phyloP scores from a whole-genome alignment of 768 basidiomycete genomes.

The Mycena venus region DNA sequence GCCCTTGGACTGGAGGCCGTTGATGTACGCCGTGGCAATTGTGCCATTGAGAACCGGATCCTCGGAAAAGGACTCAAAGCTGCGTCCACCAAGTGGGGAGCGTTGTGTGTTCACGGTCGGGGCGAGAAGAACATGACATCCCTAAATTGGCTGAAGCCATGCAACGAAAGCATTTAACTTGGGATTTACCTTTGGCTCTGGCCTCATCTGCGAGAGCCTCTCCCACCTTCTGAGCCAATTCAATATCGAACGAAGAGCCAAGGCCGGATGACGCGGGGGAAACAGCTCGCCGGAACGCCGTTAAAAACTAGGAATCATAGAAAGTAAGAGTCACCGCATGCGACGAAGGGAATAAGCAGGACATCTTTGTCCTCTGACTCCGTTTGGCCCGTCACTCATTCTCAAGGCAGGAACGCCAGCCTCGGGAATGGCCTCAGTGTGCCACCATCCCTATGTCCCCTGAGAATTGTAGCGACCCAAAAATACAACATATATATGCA shows the following conservation, averaged over 20 bases:
- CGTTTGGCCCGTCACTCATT: constrained; percentile 66
- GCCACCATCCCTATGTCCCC: constrained; percentile 59
- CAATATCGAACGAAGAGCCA: constrained; percentile 68
- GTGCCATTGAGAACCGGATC: constrained; percentile 70
- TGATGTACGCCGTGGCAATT: constrained; percentile 72
- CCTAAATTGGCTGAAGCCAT: constrained; percentile 35
- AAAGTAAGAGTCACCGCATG: constrained; percentile 52
- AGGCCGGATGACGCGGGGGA: constrained; percentile 70
- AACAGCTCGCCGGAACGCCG: constrained; percentile 67
- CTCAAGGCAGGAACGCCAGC: constrained; percentile 57
- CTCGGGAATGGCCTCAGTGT: constrained; percentile 57
- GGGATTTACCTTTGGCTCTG: constrained; percentile 56
- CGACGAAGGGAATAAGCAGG: constrained; percentile 53
- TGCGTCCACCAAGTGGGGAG: constrained; percentile 67
- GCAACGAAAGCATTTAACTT: neutral
- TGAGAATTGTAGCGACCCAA: neutral
- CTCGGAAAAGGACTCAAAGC: constrained; percentile 76
- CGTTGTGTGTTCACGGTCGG: constrained; percentile 78
- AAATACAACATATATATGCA: neutral
- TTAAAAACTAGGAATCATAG: constrained; percentile 59
- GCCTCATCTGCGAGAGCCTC: constrained; percentile 67
- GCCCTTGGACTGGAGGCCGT: constrained; percentile 70
- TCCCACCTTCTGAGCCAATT: constrained; percentile 61
- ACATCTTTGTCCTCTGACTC: constrained; percentile 63
- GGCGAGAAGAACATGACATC: constrained; percentile 64